A percentile compares a stretch with the other conserved stretches of the same genome.
These are phyloP conservation scores for Kernera saxatilis DNA, from an alignment of 345 rosid genomes.

Conservation along the genomic window DNA sequence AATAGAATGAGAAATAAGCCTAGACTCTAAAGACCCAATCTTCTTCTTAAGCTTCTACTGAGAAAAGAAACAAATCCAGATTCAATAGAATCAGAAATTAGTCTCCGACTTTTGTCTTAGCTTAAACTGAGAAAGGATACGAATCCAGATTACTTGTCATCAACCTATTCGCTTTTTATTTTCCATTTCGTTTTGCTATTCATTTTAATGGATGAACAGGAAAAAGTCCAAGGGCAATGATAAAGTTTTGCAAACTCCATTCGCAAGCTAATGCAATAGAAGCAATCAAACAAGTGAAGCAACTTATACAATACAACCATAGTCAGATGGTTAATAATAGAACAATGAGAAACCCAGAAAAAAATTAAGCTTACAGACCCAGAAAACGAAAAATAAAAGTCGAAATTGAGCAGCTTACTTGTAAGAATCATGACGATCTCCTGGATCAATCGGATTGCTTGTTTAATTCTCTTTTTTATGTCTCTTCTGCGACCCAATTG, in stretches of 20 bases:
- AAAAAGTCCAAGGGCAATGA: background rate
- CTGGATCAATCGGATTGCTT: background rate
- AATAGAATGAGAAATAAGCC: background rate
- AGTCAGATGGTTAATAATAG: background rate
- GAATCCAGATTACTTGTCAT: background rate
- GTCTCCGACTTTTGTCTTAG: background rate
- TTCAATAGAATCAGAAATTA: background rate
- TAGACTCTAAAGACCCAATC: background rate
- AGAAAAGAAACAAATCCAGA: background rate
- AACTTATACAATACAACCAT: no score
- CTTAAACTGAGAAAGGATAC: background rate
- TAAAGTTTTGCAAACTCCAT: background rate
- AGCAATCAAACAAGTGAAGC: slow-evolving; percentile 6
- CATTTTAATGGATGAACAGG: background rate
- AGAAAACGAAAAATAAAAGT: background rate
- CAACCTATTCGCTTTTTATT: background rate
- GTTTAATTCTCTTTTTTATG: background rate
- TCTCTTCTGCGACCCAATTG: background rate
- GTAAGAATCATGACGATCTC: slow-evolving; percentile 16
- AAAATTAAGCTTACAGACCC: background rate
- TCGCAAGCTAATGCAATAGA: background rate
- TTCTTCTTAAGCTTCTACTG: no score
- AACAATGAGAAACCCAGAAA: background rate
- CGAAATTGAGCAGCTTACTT: slow-evolving; percentile 10
- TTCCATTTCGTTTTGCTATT: background rate